These are phyloP conservation scores for Sanghuangporus weigelae DNA, from an alignment of 1,284 basidiomycete species.

Conservation along the genomic window DNA sequence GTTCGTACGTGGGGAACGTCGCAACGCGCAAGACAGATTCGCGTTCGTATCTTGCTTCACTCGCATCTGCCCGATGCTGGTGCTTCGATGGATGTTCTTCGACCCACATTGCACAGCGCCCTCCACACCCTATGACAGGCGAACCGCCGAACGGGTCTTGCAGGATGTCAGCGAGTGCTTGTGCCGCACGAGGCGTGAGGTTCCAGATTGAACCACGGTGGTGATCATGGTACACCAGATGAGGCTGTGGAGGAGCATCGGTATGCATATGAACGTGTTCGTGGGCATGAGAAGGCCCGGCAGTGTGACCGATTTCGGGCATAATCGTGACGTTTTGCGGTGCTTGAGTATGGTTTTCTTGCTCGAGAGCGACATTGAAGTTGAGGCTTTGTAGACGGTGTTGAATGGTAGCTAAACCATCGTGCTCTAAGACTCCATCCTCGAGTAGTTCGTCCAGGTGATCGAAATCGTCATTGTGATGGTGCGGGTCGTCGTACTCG, in stretches of 20 bases:
- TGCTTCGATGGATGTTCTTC: conserved; percentile 3
- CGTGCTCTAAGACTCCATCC: background rate
- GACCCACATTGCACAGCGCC: conserved; percentile 15
- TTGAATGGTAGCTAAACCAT: background rate
- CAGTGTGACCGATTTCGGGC: no score
- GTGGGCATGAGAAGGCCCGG: no score
- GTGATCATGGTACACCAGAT: background rate
- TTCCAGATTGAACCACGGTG: background rate
- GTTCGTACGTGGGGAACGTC: conserved; percentile 13
- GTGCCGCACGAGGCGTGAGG: background rate
- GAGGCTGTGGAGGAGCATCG: background rate
- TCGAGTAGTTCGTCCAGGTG: background rate
- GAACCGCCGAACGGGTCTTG: conserved; percentile 12
- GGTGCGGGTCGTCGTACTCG: background rate
- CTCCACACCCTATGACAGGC: conserved; percentile 15
- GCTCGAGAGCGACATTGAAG: background rate
- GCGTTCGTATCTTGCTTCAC: background rate
- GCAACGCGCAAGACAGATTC: conserved; percentile 4
- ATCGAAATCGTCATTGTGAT: background rate
- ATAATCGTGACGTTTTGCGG: no score
- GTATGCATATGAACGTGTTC: background rate
- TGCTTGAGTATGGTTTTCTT: background rate
- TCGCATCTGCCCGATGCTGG: background rate
- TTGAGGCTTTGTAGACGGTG: background rate
- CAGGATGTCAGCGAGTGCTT: conserved; percentile 7